phyloP scores from a whole-genome alignment of 257 asterid genomes.

The Salvia hispanica region DNA sequence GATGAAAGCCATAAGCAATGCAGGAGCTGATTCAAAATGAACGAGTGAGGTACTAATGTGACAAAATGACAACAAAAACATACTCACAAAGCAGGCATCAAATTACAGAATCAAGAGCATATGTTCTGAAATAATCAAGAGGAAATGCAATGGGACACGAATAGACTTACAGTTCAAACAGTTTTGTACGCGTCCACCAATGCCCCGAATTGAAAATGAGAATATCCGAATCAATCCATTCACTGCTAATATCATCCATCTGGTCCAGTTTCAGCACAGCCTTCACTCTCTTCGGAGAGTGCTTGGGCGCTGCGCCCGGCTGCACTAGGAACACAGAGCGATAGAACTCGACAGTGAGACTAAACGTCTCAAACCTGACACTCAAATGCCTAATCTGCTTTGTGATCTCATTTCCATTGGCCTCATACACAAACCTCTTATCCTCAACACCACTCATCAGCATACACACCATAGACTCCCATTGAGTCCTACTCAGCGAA shows the following conservation, averaged over 20 bases:
- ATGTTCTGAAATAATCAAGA: neutral
- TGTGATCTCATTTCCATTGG: conserved; percentile 74
- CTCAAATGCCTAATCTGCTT: conserved; percentile 74
- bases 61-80: neutral
- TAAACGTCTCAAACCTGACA: conserved; percentile 57
- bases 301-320: conserved; percentile 64
- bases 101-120: neutral
- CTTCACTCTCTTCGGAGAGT: conserved; percentile 87
- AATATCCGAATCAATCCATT: conserved; percentile 85
- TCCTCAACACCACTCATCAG: conserved; percentile 80
- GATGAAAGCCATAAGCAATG: conserved; percentile 1
- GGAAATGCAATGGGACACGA: conserved; percentile 15
- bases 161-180: conserved; percentile 72
- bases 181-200: conserved; percentile 90
- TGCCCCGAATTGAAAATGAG: conserved; percentile 88
- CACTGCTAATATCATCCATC: conserved; percentile 70
- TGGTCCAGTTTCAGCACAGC: conserved; percentile 58
- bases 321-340: conserved; percentile 83
- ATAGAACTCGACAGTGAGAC: conserved; percentile 74
- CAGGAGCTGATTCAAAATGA: neutral
- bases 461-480: conserved; percentile 97
- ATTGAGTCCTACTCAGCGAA: conserved; percentile 86
- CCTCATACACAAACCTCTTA: conserved; percentile 71
- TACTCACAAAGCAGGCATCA: neutral
- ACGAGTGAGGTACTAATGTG: neutral